These are phyloP conservation scores for Agroathelia rolfsii DNA, from an alignment of 1,284 basidiomycete species.

Conservation along the genomic window DNA sequence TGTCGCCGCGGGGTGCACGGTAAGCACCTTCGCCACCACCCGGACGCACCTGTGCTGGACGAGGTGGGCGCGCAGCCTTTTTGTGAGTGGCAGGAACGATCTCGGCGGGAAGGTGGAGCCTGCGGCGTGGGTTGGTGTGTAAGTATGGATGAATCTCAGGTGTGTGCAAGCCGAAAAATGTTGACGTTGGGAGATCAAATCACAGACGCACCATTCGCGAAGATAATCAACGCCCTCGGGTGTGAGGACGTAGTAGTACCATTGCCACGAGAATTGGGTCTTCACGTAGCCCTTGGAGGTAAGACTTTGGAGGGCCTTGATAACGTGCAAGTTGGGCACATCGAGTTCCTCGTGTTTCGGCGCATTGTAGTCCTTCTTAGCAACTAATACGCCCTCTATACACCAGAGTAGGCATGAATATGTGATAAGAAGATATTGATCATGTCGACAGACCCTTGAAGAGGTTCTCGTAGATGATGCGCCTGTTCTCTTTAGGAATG, in stretches of 20 bases:
- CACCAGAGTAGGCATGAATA: background rate
- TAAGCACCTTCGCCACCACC: constrained; percentile 67
- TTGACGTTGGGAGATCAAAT: too few species aligned
- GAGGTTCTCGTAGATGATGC: constrained; percentile 92
- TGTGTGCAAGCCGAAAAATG: background rate
- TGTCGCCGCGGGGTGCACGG: constrained; percentile 79
- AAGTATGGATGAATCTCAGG: constrained; percentile 1
- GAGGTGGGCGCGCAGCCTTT: constrained; percentile 74
- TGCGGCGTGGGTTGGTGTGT: constrained; percentile 20
- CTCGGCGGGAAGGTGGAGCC: constrained; percentile 86
- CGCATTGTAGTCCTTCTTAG: constrained; percentile 98
- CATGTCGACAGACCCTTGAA: constrained; percentile 91
- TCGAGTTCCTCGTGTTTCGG: constrained; percentile 97
- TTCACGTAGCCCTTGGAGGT: constrained; percentile 95
- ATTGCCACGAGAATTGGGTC: constrained; percentile 96
- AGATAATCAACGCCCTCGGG: constrained; percentile 93
- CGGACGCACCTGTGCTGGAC: constrained; percentile 63
- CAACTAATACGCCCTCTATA: constrained; percentile 94
- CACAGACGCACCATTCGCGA: constrained; percentile 71
- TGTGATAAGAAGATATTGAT: background rate
- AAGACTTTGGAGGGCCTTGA: constrained; percentile 98
- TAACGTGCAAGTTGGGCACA: constrained; percentile 95
- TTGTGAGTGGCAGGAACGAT: constrained; percentile 95
- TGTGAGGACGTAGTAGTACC: constrained; percentile 92
- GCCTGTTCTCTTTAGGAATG: constrained; percentile 77